phyloP scores from a whole-genome alignment of 1,139 yeast species.

The Taphrina sp. region DNA sequence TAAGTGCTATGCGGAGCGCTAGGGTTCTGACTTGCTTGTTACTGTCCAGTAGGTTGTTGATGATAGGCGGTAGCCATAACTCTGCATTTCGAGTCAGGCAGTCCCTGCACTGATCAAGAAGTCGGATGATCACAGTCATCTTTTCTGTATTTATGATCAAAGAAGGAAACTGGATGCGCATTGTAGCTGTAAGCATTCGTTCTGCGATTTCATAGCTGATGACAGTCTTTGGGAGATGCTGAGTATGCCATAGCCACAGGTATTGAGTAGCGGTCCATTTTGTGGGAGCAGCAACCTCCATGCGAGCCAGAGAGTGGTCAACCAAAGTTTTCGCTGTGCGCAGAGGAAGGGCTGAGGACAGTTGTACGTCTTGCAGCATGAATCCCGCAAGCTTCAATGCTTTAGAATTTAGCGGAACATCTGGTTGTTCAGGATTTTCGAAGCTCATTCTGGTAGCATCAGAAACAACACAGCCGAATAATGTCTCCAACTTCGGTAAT shows the following conservation, averaged over 20 bases:
- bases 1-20: slow-evolving; percentile 8
- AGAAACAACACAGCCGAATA: slow-evolving; percentile 35
- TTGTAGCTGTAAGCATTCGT: slow-evolving; percentile 24
- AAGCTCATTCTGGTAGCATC: slow-evolving; percentile 34
- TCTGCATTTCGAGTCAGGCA: slow-evolving; percentile 1
- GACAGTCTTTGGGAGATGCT: slow-evolving; percentile 20
- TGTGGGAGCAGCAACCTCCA: slow-evolving; percentile 34
- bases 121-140: slow-evolving; percentile 24
- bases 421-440: slow-evolving; percentile 23
- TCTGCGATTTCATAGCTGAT: slow-evolving; percentile 25
- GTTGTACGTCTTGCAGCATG: slow-evolving; percentile 32
- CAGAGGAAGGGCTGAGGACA: slow-evolving; percentile 34
- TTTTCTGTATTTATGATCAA: slow-evolving; percentile 31
- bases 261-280: slow-evolving; percentile 34
- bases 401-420: slow-evolving; percentile 16
- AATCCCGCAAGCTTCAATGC: slow-evolving; percentile 36
- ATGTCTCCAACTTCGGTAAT: slow-evolving; percentile 21
- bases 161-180: slow-evolving; percentile 27
- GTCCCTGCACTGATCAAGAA: slow-evolving; percentile 32
- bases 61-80: slow-evolving; percentile 12
- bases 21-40: slow-evolving; percentile 1
- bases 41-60: slow-evolving; percentile 9
- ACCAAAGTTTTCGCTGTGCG: slow-evolving; percentile 33
- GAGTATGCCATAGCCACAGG: slow-evolving; percentile 32
- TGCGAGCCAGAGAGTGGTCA: slow-evolving; percentile 30